Evolutionary conservation across 1,284 basidiomycete species (phyloP).

Genomic region (Bjerkandera adusta): DNA sequence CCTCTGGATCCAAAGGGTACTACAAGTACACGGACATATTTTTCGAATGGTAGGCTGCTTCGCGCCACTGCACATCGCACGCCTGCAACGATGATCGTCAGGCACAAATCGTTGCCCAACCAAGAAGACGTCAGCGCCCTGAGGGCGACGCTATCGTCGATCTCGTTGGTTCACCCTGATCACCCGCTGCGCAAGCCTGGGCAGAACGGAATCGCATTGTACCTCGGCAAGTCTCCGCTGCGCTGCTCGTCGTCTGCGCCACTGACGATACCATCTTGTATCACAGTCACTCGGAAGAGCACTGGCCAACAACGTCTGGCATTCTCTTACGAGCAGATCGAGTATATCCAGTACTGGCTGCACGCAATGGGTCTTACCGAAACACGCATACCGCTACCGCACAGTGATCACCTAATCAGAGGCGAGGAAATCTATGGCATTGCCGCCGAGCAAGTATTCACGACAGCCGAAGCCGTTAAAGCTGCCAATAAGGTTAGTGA

Average conservation of each 20-base stretch:
- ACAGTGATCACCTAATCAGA: constrained; percentile 67
- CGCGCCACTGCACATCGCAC: not conserved
- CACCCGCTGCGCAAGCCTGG: constrained; percentile 70
- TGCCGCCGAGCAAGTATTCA: constrained; percentile 57
- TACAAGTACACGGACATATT: constrained; percentile 80
- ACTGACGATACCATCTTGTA: not conserved
- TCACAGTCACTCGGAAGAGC: not conserved
- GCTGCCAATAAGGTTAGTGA: constrained; percentile 52
- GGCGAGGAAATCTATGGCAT: constrained; percentile 51
- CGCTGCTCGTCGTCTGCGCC: not conserved
- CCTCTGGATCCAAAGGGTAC: constrained; percentile 58
- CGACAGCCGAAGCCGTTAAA: constrained; percentile 51
- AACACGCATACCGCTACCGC: constrained; percentile 63
- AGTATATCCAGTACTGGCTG: constrained; percentile 85
- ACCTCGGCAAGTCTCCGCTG: constrained; percentile 67
- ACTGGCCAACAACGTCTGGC: constrained; percentile 70
- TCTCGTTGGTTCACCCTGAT: constrained; percentile 62
- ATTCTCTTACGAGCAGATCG: constrained; percentile 80
- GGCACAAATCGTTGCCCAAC: constrained; percentile 44
- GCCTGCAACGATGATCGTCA: constrained; percentile 22
- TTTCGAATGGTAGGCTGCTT: constrained; percentile 59
- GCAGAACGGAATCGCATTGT: constrained; percentile 65
- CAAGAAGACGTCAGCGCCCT: constrained; percentile 57
- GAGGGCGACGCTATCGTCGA: constrained; percentile 66
- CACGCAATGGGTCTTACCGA: constrained; percentile 70